phyloP scores from a whole-genome alignment of 257 asterid species.

The Gentiana macrophylla region DNA sequence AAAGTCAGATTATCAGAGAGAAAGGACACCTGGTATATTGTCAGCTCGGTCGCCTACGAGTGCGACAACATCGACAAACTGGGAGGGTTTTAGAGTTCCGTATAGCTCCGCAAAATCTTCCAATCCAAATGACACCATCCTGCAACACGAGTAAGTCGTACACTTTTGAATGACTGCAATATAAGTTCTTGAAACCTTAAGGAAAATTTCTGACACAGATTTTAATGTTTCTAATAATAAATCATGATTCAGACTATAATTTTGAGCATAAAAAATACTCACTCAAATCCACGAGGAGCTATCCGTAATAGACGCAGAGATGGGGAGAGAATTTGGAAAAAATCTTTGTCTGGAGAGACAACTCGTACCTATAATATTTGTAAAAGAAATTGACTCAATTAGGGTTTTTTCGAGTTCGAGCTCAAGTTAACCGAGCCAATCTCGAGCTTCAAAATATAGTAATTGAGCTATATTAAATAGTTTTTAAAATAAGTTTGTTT shows the following conservation, averaged over 20 bases:
- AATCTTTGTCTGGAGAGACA: constrained; percentile 98
- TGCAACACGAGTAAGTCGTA: constrained; percentile 18
- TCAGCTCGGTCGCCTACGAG: constrained; percentile 91
- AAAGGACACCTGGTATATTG: constrained; percentile 78
- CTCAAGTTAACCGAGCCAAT: too few relatives aligned
- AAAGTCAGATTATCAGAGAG: neutral
- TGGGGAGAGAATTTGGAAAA: constrained; percentile 92
- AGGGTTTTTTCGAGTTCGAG: too few relatives aligned
- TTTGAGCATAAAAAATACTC: constrained; percentile 19
- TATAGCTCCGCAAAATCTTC: constrained; percentile 81
- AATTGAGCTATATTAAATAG: too few relatives aligned
- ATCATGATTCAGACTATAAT: too few relatives aligned
- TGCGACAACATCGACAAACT: constrained; percentile 85
- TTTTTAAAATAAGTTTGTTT: too few relatives aligned
- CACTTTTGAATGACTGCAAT: neutral
- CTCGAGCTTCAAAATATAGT: too few relatives aligned
- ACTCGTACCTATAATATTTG: constrained; percentile 71
- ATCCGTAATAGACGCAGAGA: constrained; percentile 91
- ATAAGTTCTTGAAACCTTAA: too few relatives aligned
- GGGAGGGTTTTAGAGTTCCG: constrained; percentile 77
- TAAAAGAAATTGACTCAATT: too few relatives aligned
- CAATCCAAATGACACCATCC: constrained; percentile 96
- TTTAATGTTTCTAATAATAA: too few relatives aligned
- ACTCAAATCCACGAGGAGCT: constrained; percentile 97
- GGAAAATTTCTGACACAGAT: too few relatives aligned